phyloP scores from a whole-genome alignment of 139 green algal species.

The Chlamydomonas incerta region DNA sequence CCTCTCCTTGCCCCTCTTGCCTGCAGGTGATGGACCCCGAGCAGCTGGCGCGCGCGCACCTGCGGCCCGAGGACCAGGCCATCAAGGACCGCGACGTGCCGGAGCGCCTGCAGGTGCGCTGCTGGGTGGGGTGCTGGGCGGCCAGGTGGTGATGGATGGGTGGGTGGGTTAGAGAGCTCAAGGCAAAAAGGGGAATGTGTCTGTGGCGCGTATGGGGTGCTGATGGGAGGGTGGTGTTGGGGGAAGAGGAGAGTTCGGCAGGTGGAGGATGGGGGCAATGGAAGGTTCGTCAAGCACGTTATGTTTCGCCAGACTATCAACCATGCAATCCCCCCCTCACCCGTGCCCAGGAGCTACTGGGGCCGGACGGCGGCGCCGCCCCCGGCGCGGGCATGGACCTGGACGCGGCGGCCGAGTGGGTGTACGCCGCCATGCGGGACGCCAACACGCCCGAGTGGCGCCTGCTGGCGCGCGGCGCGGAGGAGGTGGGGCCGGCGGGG shows the following conservation, averaged over 20 bases:
- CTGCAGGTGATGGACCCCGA: constrained; percentile 83
- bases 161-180: too few relatives aligned
- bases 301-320: too few relatives aligned
- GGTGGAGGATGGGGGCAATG: neutral
- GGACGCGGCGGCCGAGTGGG: constrained; percentile 70
- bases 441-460: constrained; percentile 45
- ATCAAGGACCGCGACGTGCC: constrained; percentile 85
- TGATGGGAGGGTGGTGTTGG: too few relatives aligned
- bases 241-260: neutral
- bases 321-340: too few relatives aligned
- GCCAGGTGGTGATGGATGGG: too few relatives aligned
- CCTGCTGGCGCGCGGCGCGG: constrained; percentile 60
- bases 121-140: too few relatives aligned
- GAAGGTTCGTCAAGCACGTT: too few relatives aligned
- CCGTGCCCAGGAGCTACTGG: constrained; percentile 22
- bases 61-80: constrained; percentile 82
- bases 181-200: neutral
- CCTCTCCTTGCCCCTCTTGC: neutral
- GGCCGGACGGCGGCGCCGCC: neutral
- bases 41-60: constrained; percentile 74
- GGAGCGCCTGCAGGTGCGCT: constrained; percentile 85
- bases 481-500: constrained; percentile 36
- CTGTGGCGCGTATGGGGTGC: neutral
- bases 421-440: constrained; percentile 56
- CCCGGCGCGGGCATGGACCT: constrained; percentile 40